Evolutionary conservation across 2,329 filamentous ascomycete genomes (phyloP).

Genomic region (Penicillium oxalicum): DNA sequence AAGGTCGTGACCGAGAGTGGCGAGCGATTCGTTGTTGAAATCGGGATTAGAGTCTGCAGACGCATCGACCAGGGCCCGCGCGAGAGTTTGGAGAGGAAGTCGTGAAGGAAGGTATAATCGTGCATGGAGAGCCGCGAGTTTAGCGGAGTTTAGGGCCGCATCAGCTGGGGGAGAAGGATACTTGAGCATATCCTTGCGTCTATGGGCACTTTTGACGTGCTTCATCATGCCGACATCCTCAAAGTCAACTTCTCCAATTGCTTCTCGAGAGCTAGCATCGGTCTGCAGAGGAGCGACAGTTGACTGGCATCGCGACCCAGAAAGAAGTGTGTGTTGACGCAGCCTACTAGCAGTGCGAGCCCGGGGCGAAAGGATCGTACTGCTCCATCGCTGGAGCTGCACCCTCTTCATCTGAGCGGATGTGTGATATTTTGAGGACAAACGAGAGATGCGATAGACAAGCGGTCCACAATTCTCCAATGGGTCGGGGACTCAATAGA

Average conservation of each 20-base stretch:
- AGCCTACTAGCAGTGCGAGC: constrained; percentile 37
- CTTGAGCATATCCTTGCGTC: constrained; percentile 34
- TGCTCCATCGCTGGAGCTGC: constrained; percentile 49
- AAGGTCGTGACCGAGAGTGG: constrained; percentile 73
- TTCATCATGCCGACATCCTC: constrained; percentile 20
- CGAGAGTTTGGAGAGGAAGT: constrained; percentile 79
- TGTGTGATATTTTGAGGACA: constrained; percentile 9
- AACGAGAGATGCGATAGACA: constrained; percentile 10
- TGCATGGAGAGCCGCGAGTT: constrained; percentile 87
- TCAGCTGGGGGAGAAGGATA: constrained; percentile 67
- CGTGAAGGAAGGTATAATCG: constrained; percentile 75
- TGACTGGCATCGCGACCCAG: constrained; percentile 37
- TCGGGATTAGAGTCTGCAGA: constrained; percentile 72
- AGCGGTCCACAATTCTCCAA: constrained; percentile 13
- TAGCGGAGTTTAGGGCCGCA: constrained; percentile 67
- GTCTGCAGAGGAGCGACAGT: constrained; percentile 27
- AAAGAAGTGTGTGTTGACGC: constrained; percentile 32
- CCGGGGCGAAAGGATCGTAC: constrained; percentile 45
- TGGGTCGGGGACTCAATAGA: constrained; percentile 13
- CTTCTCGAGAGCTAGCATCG: constrained; percentile 19
- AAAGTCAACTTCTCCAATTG: constrained; percentile 24
- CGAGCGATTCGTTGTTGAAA: constrained; percentile 85
- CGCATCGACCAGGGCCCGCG: constrained; percentile 74
- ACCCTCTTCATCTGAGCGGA: constrained; percentile 45
- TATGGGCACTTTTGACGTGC: constrained; percentile 20